A percentile compares a stretch with the other conserved stretches of the same genome.
Conservation (phyloP, 768 basidiomycete species). For the Naganishia antarctica region DNA sequence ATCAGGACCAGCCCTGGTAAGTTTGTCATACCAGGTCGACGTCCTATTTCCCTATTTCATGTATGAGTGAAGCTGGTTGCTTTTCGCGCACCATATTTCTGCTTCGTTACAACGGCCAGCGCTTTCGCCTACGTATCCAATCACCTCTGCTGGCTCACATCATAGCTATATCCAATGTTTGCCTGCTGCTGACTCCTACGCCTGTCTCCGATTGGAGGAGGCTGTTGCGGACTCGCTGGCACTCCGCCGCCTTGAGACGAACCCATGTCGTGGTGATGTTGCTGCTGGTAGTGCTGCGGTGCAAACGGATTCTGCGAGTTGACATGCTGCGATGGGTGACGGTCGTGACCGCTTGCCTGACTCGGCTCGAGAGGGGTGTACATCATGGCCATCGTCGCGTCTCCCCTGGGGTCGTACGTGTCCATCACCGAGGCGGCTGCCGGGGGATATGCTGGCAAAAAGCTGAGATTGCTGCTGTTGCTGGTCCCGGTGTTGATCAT, state of each 20-base stretch:
- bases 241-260: neutral
- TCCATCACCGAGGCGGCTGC: slow-evolving; percentile 47
- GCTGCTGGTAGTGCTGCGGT: slow-evolving; percentile 9
- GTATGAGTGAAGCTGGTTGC: no score
- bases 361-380: slow-evolving; percentile 74
- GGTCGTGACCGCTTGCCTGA: neutral
- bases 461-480: slow-evolving; percentile 19
- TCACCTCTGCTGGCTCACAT: neutral
- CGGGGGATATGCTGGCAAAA: slow-evolving; percentile 54
- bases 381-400: slow-evolving; percentile 53
- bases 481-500: slow-evolving; percentile 17
- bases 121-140: neutral
- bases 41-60: no score
- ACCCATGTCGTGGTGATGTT: neutral
- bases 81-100: neutral
- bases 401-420: slow-evolving; percentile 41
- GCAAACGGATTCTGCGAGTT: slow-evolving; percentile 19
- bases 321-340: neutral
- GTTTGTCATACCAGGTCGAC: no score
- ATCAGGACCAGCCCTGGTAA: no score
- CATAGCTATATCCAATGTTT: neutral
- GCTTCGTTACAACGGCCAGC: neutral
- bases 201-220: neutral
- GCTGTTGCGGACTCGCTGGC: neutral
- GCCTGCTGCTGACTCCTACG: slow-evolving; percentile 4